Percentiles rank a stretch among this genome's conserved stretches.
phyloP scores from a whole-genome alignment of 306 rosid genomes.

The Betula pendula region DNA sequence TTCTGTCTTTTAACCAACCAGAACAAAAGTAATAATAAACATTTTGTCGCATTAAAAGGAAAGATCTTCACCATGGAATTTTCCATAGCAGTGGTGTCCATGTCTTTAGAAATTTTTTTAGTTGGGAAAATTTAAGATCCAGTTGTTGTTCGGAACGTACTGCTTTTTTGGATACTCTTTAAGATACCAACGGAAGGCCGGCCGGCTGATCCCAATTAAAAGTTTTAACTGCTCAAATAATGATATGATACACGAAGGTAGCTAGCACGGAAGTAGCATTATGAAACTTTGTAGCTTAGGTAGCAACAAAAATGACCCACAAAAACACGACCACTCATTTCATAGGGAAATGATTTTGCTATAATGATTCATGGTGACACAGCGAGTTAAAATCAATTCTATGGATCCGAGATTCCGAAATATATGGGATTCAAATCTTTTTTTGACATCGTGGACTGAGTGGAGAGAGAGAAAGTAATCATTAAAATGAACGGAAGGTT shows the following conservation, averaged over 20 bases:
- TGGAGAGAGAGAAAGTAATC: not conserved
- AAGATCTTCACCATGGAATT: too few relatives aligned
- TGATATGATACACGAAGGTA: not conserved
- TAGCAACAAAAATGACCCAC: constrained; percentile 8
- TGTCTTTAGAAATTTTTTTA: too few relatives aligned
- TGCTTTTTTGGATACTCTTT: not conserved
- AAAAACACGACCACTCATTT: not conserved
- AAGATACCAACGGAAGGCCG: not conserved
- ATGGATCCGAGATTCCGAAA: constrained; percentile 3
- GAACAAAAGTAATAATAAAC: not conserved
- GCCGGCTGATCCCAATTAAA: not conserved
- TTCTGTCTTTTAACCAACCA: not conserved
- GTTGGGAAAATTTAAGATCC: too few relatives aligned
- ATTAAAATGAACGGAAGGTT: not conserved
- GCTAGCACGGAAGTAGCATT: not conserved
- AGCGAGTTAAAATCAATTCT: not conserved
- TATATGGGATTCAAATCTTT: not conserved
- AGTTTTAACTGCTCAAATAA: too few relatives aligned
- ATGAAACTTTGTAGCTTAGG: not conserved
- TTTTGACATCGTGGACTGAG: not conserved
- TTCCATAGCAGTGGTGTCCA: too few relatives aligned
- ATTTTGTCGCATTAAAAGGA: not conserved
- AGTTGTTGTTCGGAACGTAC: too few relatives aligned
- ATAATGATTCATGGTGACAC: not conserved
- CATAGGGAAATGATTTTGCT: not conserved